Percentiles rank a stretch among this genome's conserved stretches.
Conservation (phyloP, 352 stramenopile genomes). For the Plasmopara muralis region DNA sequence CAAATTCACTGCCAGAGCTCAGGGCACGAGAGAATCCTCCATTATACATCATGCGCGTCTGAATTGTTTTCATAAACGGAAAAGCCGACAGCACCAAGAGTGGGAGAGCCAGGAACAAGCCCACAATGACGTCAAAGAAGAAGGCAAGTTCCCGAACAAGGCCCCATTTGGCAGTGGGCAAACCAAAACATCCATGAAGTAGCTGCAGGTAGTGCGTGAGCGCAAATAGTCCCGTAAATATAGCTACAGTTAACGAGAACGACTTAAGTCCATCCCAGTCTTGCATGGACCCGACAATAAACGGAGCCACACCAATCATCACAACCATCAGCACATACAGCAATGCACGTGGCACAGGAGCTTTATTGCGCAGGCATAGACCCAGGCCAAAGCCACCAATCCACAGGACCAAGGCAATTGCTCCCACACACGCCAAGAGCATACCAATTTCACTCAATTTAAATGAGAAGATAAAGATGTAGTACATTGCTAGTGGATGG, state of each 20-base stretch:
- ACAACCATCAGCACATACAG: constrained; percentile 74
- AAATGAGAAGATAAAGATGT: constrained; percentile 72
- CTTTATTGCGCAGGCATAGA: constrained; percentile 57
- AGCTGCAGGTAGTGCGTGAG: constrained; percentile 72
- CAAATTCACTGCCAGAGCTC: constrained; percentile 77
- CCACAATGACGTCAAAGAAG: constrained; percentile 83
- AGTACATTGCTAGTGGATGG: constrained; percentile 80
- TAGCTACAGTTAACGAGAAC: constrained; percentile 54
- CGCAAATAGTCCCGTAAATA: constrained; percentile 72
- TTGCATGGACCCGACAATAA: constrained; percentile 54
- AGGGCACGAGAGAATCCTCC: constrained; percentile 78
- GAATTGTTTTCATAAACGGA: constrained; percentile 85
- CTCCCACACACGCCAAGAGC: constrained; percentile 53
- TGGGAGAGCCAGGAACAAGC: constrained; percentile 64
- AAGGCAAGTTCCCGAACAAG: constrained; percentile 75
- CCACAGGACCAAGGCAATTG: constrained; percentile 57
- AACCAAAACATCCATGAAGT: constrained; percentile 55
- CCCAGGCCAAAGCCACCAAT: constrained; percentile 50
- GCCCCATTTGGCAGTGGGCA: constrained; percentile 58
- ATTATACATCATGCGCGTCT: constrained; percentile 90
- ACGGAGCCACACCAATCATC: constrained; percentile 44
- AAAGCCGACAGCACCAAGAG: constrained; percentile 74
- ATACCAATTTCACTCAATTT: constrained; percentile 56
- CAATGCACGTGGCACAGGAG: constrained; percentile 37
- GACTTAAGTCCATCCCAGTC: constrained; percentile 64